Base-by-base conservation (phyloP, 345 rosid genomes). In the Syzygium jambos region DNA sequence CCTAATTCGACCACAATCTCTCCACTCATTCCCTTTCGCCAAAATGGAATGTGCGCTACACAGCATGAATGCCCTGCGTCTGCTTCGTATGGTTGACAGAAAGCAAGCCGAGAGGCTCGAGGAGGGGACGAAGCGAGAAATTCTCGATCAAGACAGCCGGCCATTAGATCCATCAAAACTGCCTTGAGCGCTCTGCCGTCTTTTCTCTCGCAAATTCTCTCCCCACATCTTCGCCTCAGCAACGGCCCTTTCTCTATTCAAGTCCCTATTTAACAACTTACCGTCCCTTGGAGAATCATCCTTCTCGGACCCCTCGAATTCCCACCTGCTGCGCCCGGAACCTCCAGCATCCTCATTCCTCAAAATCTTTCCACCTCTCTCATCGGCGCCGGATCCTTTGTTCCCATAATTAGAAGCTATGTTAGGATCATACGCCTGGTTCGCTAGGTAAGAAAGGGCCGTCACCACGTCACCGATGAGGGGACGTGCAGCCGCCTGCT, bases 181-280 rank as follows among this genome's bases (percentile, higher is more conserved):
- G 65, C 95, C 98, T 85, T 90, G 94, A 87, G 94, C 94, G 12
- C 89, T 91, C 86, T 91, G 98, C 90, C 97, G 87, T 87, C 96
- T 92, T 92, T 97, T 95, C 87, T 97, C 99, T 89, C 98, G 90
- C 93, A 87, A 95, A 88, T 96, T 97, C 88, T 96, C 98, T 15
- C 98, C 99, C 99, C 99, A 97, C 96, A 94, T 95, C 90, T 95
- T 97, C 49, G 99, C 99, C 88, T 97, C 99, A 0, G 99, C 99
- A 61, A 97, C 98, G 12, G 97, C 99, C 41, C 95, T 92, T 88
- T 97, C 98, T 68, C 99, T 94, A 51, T 95, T 95, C 61, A 92
- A 90, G 86, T 95, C 97, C 87, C 97, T 63, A 91, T 92, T 94
- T 89, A 92, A 84, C 61, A 93, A 91, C 90, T 93, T 91, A 16